Conservation (phyloP, 495 filamentous ascomycete genomes). For the Lasiosphaeris hirsuta region DNA sequence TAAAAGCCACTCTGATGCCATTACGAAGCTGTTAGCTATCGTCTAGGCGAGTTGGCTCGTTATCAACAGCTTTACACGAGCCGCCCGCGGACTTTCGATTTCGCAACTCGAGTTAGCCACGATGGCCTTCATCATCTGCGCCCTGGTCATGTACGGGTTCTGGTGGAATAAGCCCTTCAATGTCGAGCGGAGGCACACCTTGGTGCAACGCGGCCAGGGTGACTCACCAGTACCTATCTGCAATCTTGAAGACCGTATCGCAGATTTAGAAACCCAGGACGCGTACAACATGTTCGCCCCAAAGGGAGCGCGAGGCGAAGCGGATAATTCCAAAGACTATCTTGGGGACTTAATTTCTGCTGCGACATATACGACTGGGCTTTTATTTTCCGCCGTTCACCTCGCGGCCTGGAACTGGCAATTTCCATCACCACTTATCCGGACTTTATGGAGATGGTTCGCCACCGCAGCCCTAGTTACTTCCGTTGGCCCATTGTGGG, state of each 20-base stretch:
- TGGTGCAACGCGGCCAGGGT: slow-evolving; percentile 9
- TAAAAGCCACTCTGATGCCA: slow-evolving; percentile 30
- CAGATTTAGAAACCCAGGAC: not conserved
- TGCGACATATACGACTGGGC: not conserved
- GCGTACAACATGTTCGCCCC: not conserved
- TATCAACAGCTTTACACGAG: slow-evolving; percentile 29
- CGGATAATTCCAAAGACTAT: not conserved
- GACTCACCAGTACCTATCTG: not conserved
- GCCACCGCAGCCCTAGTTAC: too few species aligned
- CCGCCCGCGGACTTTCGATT: slow-evolving; percentile 23
- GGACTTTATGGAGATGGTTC: too few species aligned
- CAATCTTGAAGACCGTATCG: not conserved
- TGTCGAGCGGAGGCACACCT: slow-evolving; percentile 8
- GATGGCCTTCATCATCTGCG: slow-evolving; percentile 32
- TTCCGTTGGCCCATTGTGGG: too few species aligned
- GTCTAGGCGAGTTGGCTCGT: slow-evolving; percentile 39
- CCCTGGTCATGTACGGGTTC: slow-evolving; percentile 33
- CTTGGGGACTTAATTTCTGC: too few species aligned
- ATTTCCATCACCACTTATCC: too few species aligned
- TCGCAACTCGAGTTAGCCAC: slow-evolving; percentile 36
- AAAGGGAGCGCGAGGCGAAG: not conserved
- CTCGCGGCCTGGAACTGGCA: slow-evolving; percentile 1
- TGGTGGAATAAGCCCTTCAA: slow-evolving; percentile 41
- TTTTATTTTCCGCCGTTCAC: not conserved
- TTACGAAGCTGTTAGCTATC: slow-evolving; percentile 34